Evolutionary conservation across 2,329 filamentous ascomycete species (phyloP), one percentile per base, ranked within the genome.

Genomic region (Hawksworthiomyces lignivorus): DNA sequence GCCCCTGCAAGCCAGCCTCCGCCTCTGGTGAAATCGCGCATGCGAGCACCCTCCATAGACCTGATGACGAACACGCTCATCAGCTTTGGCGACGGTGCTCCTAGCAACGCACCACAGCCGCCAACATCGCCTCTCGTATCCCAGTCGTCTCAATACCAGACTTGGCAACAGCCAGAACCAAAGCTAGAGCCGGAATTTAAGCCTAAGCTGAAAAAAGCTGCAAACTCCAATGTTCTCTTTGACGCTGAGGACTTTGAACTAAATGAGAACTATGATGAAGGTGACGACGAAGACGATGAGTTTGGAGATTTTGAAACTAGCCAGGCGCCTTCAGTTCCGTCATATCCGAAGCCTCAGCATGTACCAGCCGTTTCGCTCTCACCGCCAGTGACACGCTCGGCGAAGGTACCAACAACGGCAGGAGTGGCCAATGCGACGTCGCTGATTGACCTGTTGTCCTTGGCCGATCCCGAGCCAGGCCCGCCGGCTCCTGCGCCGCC

Each of bases 211-310:
- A 45, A 40, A 29, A 52, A 41, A 41, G 57, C 57, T 11, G 47
- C 55, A 2, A 62, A 75, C 32, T 59, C 72, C 2, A 73, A 77
- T 49, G 71, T 86, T 4, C 62, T 86, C 3, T 86, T 86, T 55
- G 81, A 86, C 58, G 80, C 74, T 27, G 71, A 74, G 31, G 70
- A 77, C 37, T 73, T 72, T 49, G 69, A 68, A 40, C 54, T 64
- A 12, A 56, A 64, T 26, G 56, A 53, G 3, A 19, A 19, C 22
- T 57, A 54, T 5, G 63, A 63, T 10, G 65, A 63, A 7, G 62
- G 64, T n/a, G 56, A 62, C 7, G 60, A 47, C 6, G 45, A 52
- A 24, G 48, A 49, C 12, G 47, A 51, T 5, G 51, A 53, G 12
- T 54, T 54, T 43, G 52, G 52, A 3, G 52, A 50, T 21, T 62